Base-by-base conservation (phyloP, 257 asterid genomes). In the Echium plantagineum region DNA sequence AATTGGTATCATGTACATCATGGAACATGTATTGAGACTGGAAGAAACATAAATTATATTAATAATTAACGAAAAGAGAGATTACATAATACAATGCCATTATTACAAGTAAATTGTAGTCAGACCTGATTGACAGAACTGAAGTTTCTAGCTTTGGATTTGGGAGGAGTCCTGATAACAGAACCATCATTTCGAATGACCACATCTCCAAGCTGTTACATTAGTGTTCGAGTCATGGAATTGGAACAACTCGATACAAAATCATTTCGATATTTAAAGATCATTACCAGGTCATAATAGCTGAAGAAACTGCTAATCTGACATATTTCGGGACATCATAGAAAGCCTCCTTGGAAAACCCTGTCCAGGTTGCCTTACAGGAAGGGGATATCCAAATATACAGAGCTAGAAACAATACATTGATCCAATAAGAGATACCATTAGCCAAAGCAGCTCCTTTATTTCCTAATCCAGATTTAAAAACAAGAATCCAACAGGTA, bases 121-220 rank as follows among this genome's bases (percentile, higher is more conserved):
- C 22, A 28, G 22, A 79, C 93, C 84, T 81, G 71, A 85, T 85
- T 4, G 91, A 85, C 15, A 85, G 85, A 72, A 81, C 91, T 0
- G 94, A 85, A 0, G 95, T 83, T 69, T 85, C 95, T 35, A 85
- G 60, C 7, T 83, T 79, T 5, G 91, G 95, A 71, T 85, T 77
- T 0, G 93, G 93, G 7, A 86, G 87, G 63, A 79, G 85, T 4
- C 95, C 95, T 15, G 93, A 74, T n/a, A 83, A 77, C 28, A 86
- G 69, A 53, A 86, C 93, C 95, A 81, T 86, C 64, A 83, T 75
- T 67, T 81, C 93, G 17, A 83, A 85, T 0, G 91, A 85, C 95
- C 93, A 86, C 19, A 77, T 74, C 81, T 86, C 95, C 78, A 83
- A 74, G 71, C 87, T 85, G 83, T 60, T 52, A n/a, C 46, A 35